Evolutionary conservation across 108 stramenopile genomes (phyloP), one percentile per base, ranked within the genome.

Genomic region (Pelagomonas calceolata): DNA sequence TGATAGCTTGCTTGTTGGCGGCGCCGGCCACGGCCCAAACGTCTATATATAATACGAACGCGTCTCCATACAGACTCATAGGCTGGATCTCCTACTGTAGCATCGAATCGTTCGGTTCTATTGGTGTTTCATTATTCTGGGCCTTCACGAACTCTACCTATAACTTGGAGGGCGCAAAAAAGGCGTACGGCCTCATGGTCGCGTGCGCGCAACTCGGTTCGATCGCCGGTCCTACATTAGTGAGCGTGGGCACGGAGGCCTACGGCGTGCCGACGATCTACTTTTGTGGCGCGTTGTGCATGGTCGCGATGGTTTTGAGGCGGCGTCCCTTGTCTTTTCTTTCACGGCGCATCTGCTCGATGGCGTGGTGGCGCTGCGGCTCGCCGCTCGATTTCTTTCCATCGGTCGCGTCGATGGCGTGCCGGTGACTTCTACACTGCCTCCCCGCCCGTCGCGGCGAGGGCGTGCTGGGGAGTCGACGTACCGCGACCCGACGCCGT

Each of bases 41-140:
- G 68, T 94, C 92, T 31, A 71, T 95, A 44, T 78, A 81, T 21
- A 94, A 98, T 82, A 82, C 90, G 46, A 73, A 80, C 34, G 80
- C 89, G 68, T 76, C 79, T 65, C 91, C 92, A 32, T 69, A 66
- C 43, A 81, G 94, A 34, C 68, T 94, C 32, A 67, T 97, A 31
- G 96, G 97, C 37, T 97, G 94, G 94, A 82, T 95, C 66, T 87
- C 86, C n/a, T 97, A 95, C 78, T 91, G 94, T 36, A 78, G 91
- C 16, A 97, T 97, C 65, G 96, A 97, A 79, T 89, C 89, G 30
- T 97, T 94, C 78, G 96, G 96, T 66, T 90, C 88, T 43, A 91
- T 97, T 69, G 92, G 94, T 84, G 93, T 97, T 31, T 86, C 88
- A 30, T 75, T 93, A 21, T 97, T 94, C 77, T 97, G 96, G 96